phyloP scores from a whole-genome alignment of 2,329 filamentous ascomycete genomes.

The Paecilomyces sp. region DNA sequence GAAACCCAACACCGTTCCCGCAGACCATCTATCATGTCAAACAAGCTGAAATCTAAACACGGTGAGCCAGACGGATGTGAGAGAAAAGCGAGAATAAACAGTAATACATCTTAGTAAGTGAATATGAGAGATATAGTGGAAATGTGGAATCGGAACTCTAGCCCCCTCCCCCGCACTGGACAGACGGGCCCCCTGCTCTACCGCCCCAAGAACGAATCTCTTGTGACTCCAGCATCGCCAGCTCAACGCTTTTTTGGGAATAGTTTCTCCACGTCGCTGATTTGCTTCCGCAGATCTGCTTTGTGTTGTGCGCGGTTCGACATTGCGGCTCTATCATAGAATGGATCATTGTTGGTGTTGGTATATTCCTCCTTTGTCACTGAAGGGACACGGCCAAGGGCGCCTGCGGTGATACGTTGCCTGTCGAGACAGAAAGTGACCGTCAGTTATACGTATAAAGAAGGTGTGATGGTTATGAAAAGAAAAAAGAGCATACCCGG shows the following conservation, averaged over 20 bases:
- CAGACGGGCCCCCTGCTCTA: neutral
- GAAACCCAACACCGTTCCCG: neutral
- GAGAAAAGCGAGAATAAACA: neutral
- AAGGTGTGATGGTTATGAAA: neutral
- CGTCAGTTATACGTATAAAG: neutral
- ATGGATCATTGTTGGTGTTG: constrained; percentile 21
- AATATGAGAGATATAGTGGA: neutral
- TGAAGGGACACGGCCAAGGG: constrained; percentile 19
- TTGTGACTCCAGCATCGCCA: neutral
- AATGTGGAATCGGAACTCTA: neutral
- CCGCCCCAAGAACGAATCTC: neutral
- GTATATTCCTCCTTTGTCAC: constrained; percentile 14
- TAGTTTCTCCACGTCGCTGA: constrained; percentile 21
- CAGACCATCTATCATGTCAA: neutral
- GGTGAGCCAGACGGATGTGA: neutral
- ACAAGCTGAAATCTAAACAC: neutral
- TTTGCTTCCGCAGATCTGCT: constrained; percentile 21
- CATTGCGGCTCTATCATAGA: constrained; percentile 25
- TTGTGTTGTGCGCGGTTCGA: constrained; percentile 21
- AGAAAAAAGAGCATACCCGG: neutral
- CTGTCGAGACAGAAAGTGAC: neutral
- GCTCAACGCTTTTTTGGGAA: constrained; percentile 12
- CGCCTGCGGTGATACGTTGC: constrained; percentile 15
- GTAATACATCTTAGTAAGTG: neutral
- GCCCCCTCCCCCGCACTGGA: neutral